Evolutionary conservation across 2,329 filamentous ascomycete genomes (phyloP).

Genomic region (Cladophialophora carrionii): DNA sequence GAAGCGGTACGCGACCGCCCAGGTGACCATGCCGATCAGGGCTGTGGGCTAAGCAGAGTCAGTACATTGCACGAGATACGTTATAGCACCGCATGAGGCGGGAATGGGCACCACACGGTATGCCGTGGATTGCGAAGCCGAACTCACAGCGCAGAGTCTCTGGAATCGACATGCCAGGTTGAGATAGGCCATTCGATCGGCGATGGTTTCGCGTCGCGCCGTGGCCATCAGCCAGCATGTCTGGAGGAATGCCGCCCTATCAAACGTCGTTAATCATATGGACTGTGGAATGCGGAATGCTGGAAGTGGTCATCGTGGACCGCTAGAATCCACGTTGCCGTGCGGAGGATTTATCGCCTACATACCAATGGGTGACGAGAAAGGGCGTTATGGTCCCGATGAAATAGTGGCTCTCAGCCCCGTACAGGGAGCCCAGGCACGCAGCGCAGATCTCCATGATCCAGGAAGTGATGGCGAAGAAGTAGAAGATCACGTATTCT

Average conservation of each 20-base stretch:
- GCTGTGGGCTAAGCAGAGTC: slow-evolving; percentile 27
- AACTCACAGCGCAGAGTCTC: slow-evolving; percentile 29
- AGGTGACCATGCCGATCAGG: slow-evolving; percentile 31
- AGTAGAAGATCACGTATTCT: slow-evolving; percentile 33
- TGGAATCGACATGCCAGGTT: slow-evolving; percentile 32
- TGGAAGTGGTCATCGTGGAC: background rate
- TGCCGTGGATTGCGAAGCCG: background rate
- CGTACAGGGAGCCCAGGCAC: slow-evolving; percentile 29
- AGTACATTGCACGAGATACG: background rate
- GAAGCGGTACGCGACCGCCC: slow-evolving; percentile 31
- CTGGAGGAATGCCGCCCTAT: slow-evolving; percentile 30
- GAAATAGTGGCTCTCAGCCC: slow-evolving; percentile 29
- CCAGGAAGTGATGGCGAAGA: slow-evolving; percentile 27
- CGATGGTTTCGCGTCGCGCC: slow-evolving; percentile 21
- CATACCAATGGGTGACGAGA: slow-evolving; percentile 26
- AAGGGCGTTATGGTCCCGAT: slow-evolving; percentile 28
- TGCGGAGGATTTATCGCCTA: background rate
- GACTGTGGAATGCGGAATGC: background rate
- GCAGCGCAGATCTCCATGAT: slow-evolving; percentile 27
- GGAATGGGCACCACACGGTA: background rate
- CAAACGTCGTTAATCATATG: background rate
- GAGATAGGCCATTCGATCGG: slow-evolving; percentile 29
- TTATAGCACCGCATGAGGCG: too few relatives aligned
- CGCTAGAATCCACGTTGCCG: background rate
- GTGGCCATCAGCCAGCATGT: slow-evolving; percentile 32